phyloP scores from a whole-genome alignment of 2,329 filamentous ascomycete species.

The Orbilia blumenaviensis region DNA sequence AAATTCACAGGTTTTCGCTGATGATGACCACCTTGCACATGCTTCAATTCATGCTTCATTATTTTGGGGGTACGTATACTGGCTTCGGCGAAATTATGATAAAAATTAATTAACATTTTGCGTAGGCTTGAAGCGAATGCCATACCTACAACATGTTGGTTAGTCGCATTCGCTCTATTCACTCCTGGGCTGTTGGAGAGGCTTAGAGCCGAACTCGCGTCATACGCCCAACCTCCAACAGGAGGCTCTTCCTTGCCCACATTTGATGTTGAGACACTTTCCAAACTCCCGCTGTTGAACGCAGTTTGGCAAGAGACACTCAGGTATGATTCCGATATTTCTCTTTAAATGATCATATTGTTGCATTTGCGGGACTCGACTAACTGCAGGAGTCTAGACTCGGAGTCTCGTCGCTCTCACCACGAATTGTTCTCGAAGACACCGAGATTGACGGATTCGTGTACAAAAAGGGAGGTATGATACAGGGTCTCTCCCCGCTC shows the following conservation, averaged over 20 bases:
- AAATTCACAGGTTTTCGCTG: background rate
- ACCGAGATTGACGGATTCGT: conserved; percentile 43
- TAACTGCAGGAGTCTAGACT: no score
- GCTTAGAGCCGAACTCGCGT: conserved; percentile 13
- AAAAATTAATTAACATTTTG: background rate
- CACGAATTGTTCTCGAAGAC: conserved; percentile 42
- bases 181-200: conserved; percentile 15
- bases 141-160: conserved; percentile 26
- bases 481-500: conserved; percentile 18
- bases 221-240: background rate
- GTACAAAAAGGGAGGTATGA: conserved; percentile 48
- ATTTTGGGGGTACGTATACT: conserved; percentile 42
- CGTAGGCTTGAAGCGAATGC: conserved; percentile 41
- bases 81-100: no score
- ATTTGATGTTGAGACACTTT: conserved; percentile 28
- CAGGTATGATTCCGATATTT: conserved; percentile 8
- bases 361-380: no score
- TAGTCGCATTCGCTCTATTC: conserved; percentile 9
- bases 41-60: conserved; percentile 40
- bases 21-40: conserved; percentile 28
- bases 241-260: conserved; percentile 22
- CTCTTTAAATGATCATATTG: background rate
- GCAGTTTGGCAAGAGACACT: conserved; percentile 36
- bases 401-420: conserved; percentile 35
- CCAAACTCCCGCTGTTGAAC: conserved; percentile 27